Base-by-base conservation (phyloP, 305 asterid genomes). In the Ilex paraguariensis region DNA sequence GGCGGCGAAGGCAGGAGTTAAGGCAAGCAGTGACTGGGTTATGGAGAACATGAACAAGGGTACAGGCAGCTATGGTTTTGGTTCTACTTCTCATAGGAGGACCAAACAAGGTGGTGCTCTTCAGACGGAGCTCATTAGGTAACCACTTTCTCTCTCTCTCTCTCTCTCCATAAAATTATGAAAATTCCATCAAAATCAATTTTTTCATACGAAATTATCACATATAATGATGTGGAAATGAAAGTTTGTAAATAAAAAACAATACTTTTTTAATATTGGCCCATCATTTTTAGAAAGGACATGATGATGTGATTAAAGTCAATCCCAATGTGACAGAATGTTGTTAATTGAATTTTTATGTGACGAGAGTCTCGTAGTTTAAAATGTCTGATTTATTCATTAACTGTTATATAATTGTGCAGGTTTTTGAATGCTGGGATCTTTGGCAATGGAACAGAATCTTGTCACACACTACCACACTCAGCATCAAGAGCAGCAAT, bases 21-120 rank as follows among this genome's bases (percentile, higher is more conserved):
- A 83, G 79, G 98, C 96, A 8, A 88, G 96, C 70, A 83, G 91
- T 55, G 98, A 91, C 30, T 88, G 96, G 96, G 95, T 91, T 3
- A 85, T 86, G 95, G 95, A 91, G 16, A 86, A 95, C 57, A 80
- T 91, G 98, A 66, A 66, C 4, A 91, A 87, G 33, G 98, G 98
- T 0, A 87, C 88, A 1, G 95, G 88, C 60, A 88, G 91, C 70
- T 88, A 88, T 42, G 98, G 98, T 0, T 91, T 91, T 56, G 96
- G 96, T 1, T 90, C 95, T 42, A 91, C 98, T 12, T 88, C 96
- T 0, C 98, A 88, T 57, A 66, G 98, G 60, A 64, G 98, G 58
- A 91, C 98, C 7, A 91, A 91, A 57, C 82, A 88, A 45, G 96
- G 96, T 28, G 92, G 89, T 30, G 95, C 96, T 8, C 87, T 91